Base-by-base conservation (phyloP, 148 eudicot genomes). In the Amaranthus hypochondriacus region DNA sequence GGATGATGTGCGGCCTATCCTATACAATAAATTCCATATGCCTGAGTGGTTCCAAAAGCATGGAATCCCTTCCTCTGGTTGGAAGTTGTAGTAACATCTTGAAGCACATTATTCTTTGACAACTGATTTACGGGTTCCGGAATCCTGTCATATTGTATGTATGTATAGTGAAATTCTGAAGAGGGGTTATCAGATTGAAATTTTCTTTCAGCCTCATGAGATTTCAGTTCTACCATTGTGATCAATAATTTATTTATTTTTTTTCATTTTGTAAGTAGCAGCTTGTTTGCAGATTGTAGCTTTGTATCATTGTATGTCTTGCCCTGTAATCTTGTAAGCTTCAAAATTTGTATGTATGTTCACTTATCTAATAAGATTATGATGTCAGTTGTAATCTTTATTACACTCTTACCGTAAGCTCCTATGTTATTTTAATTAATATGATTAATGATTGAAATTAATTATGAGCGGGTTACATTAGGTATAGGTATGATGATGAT, bases 11-110 rank as follows among this genome's bases (percentile, higher is more conserved):
- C 80, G 99, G 70, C 96, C 92, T 3, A 62, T 83, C 13, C 87
- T 95, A 52, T 86, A 95, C 28, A 96, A 95, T 47, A 88, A 84
- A 69, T 95, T 92, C 71, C 96, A 84, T 76, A 95, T 95, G 96
- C 91, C 92, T 0, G 97, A 95, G 81, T 95, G 99, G 99, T 95
- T 95, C 83, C 90, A 90, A 79, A 88, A 92, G 78, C 96, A 92
- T 71, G 96, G 97, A 74, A 89, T 95, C 67, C 96, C 97, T 50
- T 80, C 87, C 75, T 81, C 87, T 72, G 73, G 81, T 47, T 87
- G 82, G 91, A 80, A 86, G 73, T 70, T 76, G 48, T 83, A 84
- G 80, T 68, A 51, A 64, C 57, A 56, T 9, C 67, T 51, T 50
- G 15, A 72, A 61, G 51, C 46, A 56, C 72, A 42, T 8, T 62